phyloP scores from a whole-genome alignment of 768 basidiomycete species.

The Leucocoprinus leucothites region DNA sequence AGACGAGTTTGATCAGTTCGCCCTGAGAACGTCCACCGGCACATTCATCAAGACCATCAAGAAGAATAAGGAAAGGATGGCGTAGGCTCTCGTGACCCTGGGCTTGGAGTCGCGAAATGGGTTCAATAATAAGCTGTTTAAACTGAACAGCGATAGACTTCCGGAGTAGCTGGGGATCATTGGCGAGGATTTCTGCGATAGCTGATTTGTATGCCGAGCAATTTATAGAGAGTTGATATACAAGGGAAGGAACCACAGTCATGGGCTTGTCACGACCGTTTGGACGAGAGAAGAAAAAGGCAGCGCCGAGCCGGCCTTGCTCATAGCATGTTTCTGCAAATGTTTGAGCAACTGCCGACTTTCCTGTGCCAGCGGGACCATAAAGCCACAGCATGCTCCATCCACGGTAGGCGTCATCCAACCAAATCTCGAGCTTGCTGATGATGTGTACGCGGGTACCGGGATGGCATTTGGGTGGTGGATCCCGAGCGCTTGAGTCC shows the following conservation, averaged over 20 bases:
- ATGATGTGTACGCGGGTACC: not conserved
- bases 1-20: not conserved
- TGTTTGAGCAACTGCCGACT: conserved; percentile 10
- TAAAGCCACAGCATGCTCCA: conserved; percentile 10
- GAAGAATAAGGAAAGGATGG: not conserved
- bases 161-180: not conserved
- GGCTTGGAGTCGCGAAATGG: not conserved
- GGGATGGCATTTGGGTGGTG: not conserved
- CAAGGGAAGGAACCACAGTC: conserved; percentile 2
- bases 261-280: not conserved
- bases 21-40: not conserved
- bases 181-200: not conserved
- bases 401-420: not conserved
- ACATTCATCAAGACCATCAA: conserved; percentile 14
- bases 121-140: conserved; percentile 2
- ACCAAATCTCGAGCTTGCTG: not conserved
- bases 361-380: conserved; percentile 8
- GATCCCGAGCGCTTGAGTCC: not conserved
- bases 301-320: conserved; percentile 1
- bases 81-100: not conserved
- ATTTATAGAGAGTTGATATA: not conserved
- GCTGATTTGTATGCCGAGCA: not conserved
- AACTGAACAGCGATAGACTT: not conserved
- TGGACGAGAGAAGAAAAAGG: conserved; percentile 9
- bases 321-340: not conserved